Evolutionary conservation across 2,329 filamentous ascomycete genomes (phyloP), one percentile per base, ranked within the genome.

Genomic region (Metarhizium humberi): DNA sequence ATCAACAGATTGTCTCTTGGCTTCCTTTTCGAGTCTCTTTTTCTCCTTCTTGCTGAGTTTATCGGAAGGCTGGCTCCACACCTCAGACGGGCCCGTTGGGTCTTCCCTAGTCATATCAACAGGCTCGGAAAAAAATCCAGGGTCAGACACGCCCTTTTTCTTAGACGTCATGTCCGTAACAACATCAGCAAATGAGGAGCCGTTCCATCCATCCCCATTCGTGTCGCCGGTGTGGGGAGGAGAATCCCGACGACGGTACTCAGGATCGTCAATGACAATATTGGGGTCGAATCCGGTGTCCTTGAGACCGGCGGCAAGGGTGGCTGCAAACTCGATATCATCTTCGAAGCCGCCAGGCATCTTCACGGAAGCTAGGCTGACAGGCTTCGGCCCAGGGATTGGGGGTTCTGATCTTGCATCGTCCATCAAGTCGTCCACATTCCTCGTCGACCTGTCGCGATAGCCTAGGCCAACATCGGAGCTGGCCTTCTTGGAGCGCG

Each of bases 251-350:
- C 76, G 78, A 59, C 81, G 81, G 63, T 84, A 90, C 1, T 69
- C 73, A 0, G 82, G 80, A 61, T 90, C 78, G 49, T 88, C 75
- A 40, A 87, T 85, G 49, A 90, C 82, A 56, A 90, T 82, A 45
- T 86, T 79, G 4, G 85, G 81, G 62, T 88, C 79, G 59, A 90
- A 90, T 0, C 87, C 87, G 49, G 83, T 80, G n/a, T 83, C 79
- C 64, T 85, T 73, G 51, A 88, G 74, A 1, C 84, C 85, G 50
- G 86, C 87, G 56, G 86, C 85, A 50, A 90, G 70, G 3, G 80
- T 82, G 32, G 86, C 87, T 7, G 84, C 82, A 60, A 90, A 90
- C 52, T 84, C 83, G 8, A 86, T 71, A 61, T 90, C 87, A 55
- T 85, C 79, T 1, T 73, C 80, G 63, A 87, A 91, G 10, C 78